These are phyloP conservation scores for Achaetomiella virescens DNA, from an alignment of 495 filamentous ascomycete species.

Conservation along the genomic window DNA sequence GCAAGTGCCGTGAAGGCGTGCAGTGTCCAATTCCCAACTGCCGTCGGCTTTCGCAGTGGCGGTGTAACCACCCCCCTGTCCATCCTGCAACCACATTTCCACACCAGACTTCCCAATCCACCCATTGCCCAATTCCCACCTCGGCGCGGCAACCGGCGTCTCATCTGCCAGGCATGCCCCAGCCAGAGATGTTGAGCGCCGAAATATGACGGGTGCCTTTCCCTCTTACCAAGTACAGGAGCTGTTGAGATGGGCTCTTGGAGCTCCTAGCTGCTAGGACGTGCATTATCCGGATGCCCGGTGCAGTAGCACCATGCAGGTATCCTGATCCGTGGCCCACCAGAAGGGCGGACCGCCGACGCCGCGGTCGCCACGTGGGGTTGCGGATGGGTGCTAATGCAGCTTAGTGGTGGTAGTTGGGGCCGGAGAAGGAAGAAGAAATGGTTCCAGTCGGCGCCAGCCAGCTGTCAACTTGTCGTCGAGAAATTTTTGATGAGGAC, in stretches of 20 bases:
- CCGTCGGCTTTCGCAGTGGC: too few relatives aligned
- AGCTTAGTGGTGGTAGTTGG: too few relatives aligned
- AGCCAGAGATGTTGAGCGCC: neutral
- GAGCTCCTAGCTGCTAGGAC: neutral
- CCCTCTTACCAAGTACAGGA: too few relatives aligned
- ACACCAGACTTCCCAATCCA: constrained; percentile 13
- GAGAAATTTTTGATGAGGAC: too few relatives aligned
- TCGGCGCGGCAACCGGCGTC: too few relatives aligned
- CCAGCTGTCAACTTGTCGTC: too few relatives aligned
- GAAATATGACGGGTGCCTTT: neutral
- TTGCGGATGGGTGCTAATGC: too few relatives aligned
- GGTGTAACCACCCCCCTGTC: neutral
- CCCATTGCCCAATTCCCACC: too few relatives aligned
- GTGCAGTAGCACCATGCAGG: constrained; percentile 27
- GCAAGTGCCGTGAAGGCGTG: neutral
- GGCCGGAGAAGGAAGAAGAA: too few relatives aligned
- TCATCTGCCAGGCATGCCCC: neutral
- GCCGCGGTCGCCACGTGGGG: too few relatives aligned
- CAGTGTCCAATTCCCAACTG: neutral
- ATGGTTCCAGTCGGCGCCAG: too few relatives aligned
- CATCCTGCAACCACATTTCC: constrained; percentile 10
- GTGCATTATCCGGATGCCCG: constrained; percentile 9
- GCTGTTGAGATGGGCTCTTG: neutral
- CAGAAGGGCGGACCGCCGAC: neutral
- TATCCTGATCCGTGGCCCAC: constrained; percentile 19